phyloP scores from a whole-genome alignment of 805 yeast genomes.

The Myxozyma neglecta region DNA sequence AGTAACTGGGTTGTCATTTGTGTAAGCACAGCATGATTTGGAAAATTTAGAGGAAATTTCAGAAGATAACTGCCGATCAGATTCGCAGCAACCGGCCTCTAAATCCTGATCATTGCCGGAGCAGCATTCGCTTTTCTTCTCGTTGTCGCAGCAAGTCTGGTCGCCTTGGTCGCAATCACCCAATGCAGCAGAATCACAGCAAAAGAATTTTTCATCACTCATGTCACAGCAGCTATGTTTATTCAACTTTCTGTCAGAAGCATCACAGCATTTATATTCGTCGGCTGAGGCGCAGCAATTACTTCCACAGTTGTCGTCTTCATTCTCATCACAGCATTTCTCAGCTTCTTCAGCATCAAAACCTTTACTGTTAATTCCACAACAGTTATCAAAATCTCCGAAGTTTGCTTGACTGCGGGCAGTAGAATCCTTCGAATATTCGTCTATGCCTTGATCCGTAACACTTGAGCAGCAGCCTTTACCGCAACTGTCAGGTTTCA shows the following conservation, averaged over 20 bases:
- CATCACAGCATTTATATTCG: background rate
- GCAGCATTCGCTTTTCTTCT: slow-evolving; percentile 4
- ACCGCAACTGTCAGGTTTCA: too few species aligned
- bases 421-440: too few species aligned
- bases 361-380: too few species aligned
- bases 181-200: background rate
- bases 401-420: too few species aligned
- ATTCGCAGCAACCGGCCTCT: background rate
- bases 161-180: background rate
- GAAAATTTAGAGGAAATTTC: background rate
- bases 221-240: background rate
- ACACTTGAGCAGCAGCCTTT: too few species aligned
- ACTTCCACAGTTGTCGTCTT: background rate
- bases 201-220: background rate
- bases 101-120: background rate
- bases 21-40: background rate
- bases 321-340: background rate
- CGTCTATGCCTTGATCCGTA: too few species aligned
- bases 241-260: background rate
- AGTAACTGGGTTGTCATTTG: too few species aligned
- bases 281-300: background rate
- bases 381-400: too few species aligned
- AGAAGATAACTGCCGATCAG: background rate
- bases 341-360: too few species aligned
- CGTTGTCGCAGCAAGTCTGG: background rate